Base-by-base conservation (phyloP, 768 basidiomycete genomes). In the Pleurotus cornucopiae region DNA sequence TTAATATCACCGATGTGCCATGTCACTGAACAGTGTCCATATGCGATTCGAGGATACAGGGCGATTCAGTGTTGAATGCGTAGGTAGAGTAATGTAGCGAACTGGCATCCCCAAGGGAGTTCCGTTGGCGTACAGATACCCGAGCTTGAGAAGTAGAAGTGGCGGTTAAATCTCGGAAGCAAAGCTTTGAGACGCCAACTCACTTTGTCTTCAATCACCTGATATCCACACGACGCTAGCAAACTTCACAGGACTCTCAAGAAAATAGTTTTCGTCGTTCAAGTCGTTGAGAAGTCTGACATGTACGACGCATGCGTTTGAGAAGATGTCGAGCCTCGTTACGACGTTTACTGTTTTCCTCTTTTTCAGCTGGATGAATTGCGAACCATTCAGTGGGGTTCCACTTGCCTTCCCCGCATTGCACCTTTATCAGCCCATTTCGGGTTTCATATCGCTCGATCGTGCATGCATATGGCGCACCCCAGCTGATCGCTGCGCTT, bases 341-440 rank as follows among this genome's bases (percentile, higher is more conserved):
- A 39, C 48, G 26, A 6, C 26, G n/a, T 49, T 30, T 43, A 6
- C n/a, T 46, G 46, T 25, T 13, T 13, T 46, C 23, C 3, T 18
- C 13, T 23, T n/a, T 46, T 25, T 20, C 49, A 23, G 49, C 16
- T 52, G 49, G 3, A 16, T 25, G 21, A 37, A 49, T 37, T 6
- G 23, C 14, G 25, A 21, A 46, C 49, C 49, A 40, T 14, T 14
- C 18, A 20, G 49, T 52, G 49, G 49, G 49, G 49, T 52, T 39
- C 38, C 38, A 52, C 49, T 39, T 52, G 49, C 49, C 49, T 52
- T 52, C 38, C 49, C 49, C 49, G 30, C 48, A 49, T 6, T 14
- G 20, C 41, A 12, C 20, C 4, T 20, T n/a, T n/a, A 43, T 43
- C 20, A 14, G 41, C 20, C 46, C 18, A 18, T 46, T 23, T 18